Evolutionary conservation across 805 yeast species (phyloP).

Genomic region (Millerago galiae): DNA sequence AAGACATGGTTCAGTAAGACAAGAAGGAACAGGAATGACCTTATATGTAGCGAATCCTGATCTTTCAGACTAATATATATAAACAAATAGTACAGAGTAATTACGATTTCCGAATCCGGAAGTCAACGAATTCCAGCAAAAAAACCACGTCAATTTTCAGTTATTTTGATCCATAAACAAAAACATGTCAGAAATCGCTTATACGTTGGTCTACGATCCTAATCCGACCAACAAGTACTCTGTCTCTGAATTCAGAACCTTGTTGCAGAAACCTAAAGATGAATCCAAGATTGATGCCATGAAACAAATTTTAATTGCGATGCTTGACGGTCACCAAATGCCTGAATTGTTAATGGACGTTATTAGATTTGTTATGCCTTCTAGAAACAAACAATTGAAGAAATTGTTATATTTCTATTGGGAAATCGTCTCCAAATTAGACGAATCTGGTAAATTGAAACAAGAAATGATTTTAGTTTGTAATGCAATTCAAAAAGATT

Average conservation of each 20-base stretch:
- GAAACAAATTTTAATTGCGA: constrained; percentile 78
- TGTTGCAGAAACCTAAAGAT: constrained; percentile 85
- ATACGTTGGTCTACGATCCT: constrained; percentile 77
- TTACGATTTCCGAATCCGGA: constrained; percentile 8
- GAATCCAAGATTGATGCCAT: constrained; percentile 83
- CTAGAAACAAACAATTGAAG: constrained; percentile 83
- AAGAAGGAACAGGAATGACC: constrained; percentile 31
- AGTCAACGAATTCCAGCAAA: constrained; percentile 36
- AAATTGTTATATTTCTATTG: constrained; percentile 91
- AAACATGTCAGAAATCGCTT: constrained; percentile 39
- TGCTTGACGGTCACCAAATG: constrained; percentile 89
- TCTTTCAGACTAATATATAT: constrained; percentile 22
- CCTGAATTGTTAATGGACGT: constrained; percentile 94
- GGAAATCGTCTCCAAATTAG: constrained; percentile 95
- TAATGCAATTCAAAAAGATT: constrained; percentile 94
- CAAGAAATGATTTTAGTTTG: constrained; percentile 99
- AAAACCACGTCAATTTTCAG: background rate
- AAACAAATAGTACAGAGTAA: background rate
- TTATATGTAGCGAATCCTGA: constrained; percentile 58
- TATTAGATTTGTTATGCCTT: constrained; percentile 96
- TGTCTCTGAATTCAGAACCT: constrained; percentile 64
- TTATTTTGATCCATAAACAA: background rate
- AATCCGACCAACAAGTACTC: constrained; percentile 53
- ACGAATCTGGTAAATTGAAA: constrained; percentile 81
- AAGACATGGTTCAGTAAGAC: constrained; percentile 31